Base-by-base conservation (phyloP, 768 basidiomycete genomes). In the Postia placenta region DNA sequence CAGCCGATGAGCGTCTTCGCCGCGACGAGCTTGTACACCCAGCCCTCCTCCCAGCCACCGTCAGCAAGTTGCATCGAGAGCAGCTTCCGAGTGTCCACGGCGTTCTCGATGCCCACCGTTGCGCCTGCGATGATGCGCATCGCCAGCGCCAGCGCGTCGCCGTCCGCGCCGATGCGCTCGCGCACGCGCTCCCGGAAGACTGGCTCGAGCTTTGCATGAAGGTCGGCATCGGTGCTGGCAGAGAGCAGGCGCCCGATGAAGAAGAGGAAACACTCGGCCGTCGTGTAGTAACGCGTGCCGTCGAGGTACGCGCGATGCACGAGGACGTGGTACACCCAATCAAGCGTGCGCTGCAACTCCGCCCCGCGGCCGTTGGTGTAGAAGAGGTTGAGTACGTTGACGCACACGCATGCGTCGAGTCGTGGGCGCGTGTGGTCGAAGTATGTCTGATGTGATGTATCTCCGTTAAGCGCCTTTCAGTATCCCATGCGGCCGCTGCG, bases 1-100 rank as follows among this genome's bases (percentile, higher is more conserved):
- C 80, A 80, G 9, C 76, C 74, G 25, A 81, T 75, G 43, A 63
- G 67, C 42, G 77, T 60, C 0, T 70, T 73, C 0, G 74, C 69
- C 0, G 69, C 67, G 4, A 75, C 76, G 49, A 75, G 78, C 60
- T 73, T 76, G 66, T 78, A 82, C 19, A 81, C 65, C 76, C 77
- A 80, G 1, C 80, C 73, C 7, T 65, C 66, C 23, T 69, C 71
- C 75, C 76, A 83, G 3, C 76, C 73, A n/a, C 80, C 80, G 54
- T 81, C 79, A 49, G 74, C 74, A 48, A 65, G 66, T 54, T 81
- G 80, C 50, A 78, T 58, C 4, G 68, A 58, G 2, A 76, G 67
- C 7, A 83, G 69, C 17, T 63, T 58, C 6, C 67, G 63, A 5
- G 77, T 53, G 58, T 81, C 80, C 1, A 68, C 60, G 14, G 72